Percentiles rank a stretch among this genome's conserved stretches.
phyloP scores from a whole-genome alignment of 768 basidiomycete genomes.

The Termitomyces sp. region DNA sequence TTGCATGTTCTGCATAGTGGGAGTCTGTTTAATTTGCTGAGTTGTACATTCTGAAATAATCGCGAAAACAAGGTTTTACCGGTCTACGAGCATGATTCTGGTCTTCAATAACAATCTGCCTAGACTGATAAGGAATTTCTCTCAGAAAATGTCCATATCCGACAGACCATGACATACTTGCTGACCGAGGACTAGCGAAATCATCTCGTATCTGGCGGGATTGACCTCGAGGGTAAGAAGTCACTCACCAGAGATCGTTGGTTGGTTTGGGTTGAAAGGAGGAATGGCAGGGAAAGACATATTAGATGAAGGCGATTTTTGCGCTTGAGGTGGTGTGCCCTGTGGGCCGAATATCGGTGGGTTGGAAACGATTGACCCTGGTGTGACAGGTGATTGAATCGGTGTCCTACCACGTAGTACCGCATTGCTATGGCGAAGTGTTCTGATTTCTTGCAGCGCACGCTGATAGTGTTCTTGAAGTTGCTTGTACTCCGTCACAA shows the following conservation, averaged over 20 bases:
- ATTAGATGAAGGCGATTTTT: neutral
- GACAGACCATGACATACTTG: neutral
- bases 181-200: neutral
- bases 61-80: neutral
- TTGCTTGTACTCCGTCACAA: slow-evolving; percentile 15
- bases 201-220: neutral
- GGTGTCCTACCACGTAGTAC: neutral
- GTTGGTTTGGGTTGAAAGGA: neutral
- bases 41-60: neutral
- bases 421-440: slow-evolving; percentile 12
- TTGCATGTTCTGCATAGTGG: neutral
- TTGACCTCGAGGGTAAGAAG: neutral
- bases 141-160: neutral
- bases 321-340: neutral
- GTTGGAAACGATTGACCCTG: neutral
- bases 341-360: neutral
- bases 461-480: slow-evolving; percentile 10
- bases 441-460: slow-evolving; percentile 16
- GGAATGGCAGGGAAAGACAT: neutral
- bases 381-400: neutral
- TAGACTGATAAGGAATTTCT: neutral
- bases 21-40: neutral
- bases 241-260: neutral
- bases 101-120: neutral
- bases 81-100: neutral